phyloP scores from a whole-genome alignment of 164 flowering plant genomes.

The Magnolia sinica region DNA sequence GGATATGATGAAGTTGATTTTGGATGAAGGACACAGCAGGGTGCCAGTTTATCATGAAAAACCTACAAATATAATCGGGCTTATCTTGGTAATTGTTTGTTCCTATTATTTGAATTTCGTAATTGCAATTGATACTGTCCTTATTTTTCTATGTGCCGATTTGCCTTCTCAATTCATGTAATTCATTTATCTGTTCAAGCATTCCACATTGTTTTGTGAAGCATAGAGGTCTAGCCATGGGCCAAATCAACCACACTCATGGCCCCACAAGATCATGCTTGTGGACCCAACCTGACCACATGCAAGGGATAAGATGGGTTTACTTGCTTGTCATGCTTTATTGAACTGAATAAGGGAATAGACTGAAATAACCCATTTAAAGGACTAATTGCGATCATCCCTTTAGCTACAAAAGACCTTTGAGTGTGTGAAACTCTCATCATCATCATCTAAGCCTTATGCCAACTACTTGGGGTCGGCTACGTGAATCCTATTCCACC shows the following conservation, averaged over 20 bases:
- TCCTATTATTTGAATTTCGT: not conserved
- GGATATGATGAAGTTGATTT: conserved; percentile 46
- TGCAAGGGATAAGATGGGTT: no score
- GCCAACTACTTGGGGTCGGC: no score
- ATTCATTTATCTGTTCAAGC: not conserved
- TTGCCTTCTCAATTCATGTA: not conserved
- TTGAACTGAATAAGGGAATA: no score
- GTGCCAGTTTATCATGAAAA: conserved; percentile 92
- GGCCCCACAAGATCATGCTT: not conserved
- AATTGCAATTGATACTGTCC: not conserved
- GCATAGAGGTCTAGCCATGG: not conserved
- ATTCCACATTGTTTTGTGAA: not conserved
- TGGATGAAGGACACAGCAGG: conserved; percentile 87
- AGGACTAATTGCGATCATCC: no score
- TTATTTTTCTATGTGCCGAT: not conserved
- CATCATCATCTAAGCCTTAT: no score
- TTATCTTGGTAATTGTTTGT: conserved; percentile 57
- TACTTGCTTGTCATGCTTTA: no score
- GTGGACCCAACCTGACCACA: no score
- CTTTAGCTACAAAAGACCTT: no score
- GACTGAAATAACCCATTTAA: no score
- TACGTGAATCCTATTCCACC: no score
- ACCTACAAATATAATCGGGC: conserved; percentile 84
- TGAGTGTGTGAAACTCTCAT: no score
- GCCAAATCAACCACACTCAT: not conserved